Percentiles rank a stretch among this genome's conserved stretches.
Conservation (phyloP, 495 filamentous ascomycete species). For the Penicillium soppii region DNA sequence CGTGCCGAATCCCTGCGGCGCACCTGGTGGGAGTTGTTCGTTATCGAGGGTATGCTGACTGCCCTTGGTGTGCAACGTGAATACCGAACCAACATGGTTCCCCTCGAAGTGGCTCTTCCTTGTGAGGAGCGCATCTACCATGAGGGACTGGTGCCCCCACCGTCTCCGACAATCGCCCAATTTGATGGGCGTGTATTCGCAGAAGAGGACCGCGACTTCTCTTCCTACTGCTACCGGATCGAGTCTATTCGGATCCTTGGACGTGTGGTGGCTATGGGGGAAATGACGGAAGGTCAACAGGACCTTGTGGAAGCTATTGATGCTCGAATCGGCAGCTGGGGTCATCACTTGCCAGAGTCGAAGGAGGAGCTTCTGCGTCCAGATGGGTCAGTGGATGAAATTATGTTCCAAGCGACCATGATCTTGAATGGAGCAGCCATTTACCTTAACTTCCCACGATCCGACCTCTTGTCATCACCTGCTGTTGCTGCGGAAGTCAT, state of each 20-base stretch:
- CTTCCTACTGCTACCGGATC: conserved; percentile 47
- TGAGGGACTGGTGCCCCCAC: conserved; percentile 38
- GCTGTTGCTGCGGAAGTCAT: conserved; percentile 49
- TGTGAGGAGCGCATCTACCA: conserved; percentile 51
- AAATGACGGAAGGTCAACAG: conserved; percentile 41
- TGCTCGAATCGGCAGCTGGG: conserved; percentile 77
- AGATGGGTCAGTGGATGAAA: conserved; percentile 72
- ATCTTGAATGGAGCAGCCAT: conserved; percentile 62
- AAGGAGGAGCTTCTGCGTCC: conserved; percentile 70
- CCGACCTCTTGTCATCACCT: conserved; percentile 49
- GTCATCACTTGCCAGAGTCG: conserved; percentile 71
- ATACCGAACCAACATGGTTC: conserved; percentile 36
- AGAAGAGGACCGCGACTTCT: conserved; percentile 47
- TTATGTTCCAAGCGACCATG: conserved; percentile 91
- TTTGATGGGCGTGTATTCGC: conserved; percentile 47
- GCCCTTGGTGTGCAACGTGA: conserved; percentile 40
- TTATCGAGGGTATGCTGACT: conserved; percentile 64
- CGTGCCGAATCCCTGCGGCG: conserved; percentile 76
- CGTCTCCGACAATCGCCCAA: conserved; percentile 39
- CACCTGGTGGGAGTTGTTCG: conserved; percentile 91
- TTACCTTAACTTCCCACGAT: conserved; percentile 48
- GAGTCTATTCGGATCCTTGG: conserved; percentile 73
- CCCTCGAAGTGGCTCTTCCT: conserved; percentile 40
- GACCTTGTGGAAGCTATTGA: conserved; percentile 60
- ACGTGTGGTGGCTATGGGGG: conserved; percentile 58